Base-by-base conservation (phyloP, 345 rosid species). In the Syzygium jambos region DNA sequence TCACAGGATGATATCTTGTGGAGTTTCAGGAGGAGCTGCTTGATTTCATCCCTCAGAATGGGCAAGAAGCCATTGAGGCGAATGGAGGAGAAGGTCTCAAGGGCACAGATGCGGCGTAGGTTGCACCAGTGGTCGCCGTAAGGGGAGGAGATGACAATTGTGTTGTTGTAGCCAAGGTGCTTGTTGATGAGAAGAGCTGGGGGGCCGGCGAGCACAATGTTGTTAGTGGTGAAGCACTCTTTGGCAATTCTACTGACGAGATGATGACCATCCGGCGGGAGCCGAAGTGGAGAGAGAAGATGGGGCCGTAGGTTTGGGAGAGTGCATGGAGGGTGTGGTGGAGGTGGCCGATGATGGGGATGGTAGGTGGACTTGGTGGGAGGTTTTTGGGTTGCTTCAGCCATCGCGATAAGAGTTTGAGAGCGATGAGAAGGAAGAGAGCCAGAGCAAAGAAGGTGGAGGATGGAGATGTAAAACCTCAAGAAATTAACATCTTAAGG, bases 121-220 rank as follows among this genome's bases (percentile, higher is more conserved):
- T 82, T 92, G 34, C 94, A 91, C 94, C 93, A 92, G 61, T 91
- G 95, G 34, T 90, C 89, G 9, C 94, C 93, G 15, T 90, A 92
- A 23, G 93, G 56, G 15, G 93, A 84, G 17, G 85, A 52, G 6
- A 51, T 51, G 57, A 91, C 17, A 55, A 89, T 85, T 43, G 91
- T 92, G 88, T 87, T 82, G 88, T 92, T 92, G 88, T 89, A 93
- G 22, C 11, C 52, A 17, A 88, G 38, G 84, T 52, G 54, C 73
- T 88, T 55, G 53, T 73, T 87, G 14, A 53, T 19, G 68, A 88
- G 85, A 51, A 55, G 49, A 21, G 30, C n/a, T 0, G 87, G 87
- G 34, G 91, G 90, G 80, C 90, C 88, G 80, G 90, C 91, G 19
- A 91, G 88, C 46, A 85, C 88, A 34, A 90, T 34, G 80, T 91